These are phyloP conservation scores for Drechslerella stenobrocha DNA, from an alignment of 2,329 filamentous ascomycete genomes.

Conservation along the genomic window DNA sequence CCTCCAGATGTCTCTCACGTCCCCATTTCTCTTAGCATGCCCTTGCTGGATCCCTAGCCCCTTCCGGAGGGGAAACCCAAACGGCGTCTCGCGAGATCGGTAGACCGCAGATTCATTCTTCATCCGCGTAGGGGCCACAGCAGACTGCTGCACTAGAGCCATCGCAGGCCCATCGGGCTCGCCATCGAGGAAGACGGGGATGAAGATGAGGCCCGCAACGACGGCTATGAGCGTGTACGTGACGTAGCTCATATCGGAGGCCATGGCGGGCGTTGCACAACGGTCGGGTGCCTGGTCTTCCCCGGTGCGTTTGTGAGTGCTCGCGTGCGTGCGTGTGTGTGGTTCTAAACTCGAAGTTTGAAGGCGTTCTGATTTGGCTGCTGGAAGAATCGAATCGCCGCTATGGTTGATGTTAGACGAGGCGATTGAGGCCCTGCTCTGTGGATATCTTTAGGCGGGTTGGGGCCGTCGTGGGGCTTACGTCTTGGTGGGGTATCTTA, in stretches of 20 bases:
- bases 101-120: constrained; percentile 83
- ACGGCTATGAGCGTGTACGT: constrained; percentile 70
- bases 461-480: not conserved
- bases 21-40: constrained; percentile 70
- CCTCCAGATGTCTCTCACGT: constrained; percentile 88
- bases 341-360: not conserved
- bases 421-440: not conserved
- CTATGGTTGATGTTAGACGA: not conserved
- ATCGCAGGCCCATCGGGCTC: constrained; percentile 93
- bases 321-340: too few species aligned
- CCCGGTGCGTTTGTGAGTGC: not conserved
- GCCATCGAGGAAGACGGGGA: constrained; percentile 68
- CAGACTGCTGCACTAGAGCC: constrained; percentile 81
- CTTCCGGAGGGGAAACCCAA: constrained; percentile 76
- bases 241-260: constrained; percentile 39
- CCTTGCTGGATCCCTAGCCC: constrained; percentile 61
- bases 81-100: constrained; percentile 78
- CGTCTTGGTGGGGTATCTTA: constrained; percentile 14
- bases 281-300: not conserved
- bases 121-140: constrained; percentile 75
- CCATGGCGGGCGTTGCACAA: constrained; percentile 21
- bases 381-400: not conserved
- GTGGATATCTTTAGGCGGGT: too few species aligned
- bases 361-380: not conserved
- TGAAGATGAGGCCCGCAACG: constrained; percentile 67